phyloP scores from a whole-genome alignment of 331 rosid genomes.

The Acacia concinna region DNA sequence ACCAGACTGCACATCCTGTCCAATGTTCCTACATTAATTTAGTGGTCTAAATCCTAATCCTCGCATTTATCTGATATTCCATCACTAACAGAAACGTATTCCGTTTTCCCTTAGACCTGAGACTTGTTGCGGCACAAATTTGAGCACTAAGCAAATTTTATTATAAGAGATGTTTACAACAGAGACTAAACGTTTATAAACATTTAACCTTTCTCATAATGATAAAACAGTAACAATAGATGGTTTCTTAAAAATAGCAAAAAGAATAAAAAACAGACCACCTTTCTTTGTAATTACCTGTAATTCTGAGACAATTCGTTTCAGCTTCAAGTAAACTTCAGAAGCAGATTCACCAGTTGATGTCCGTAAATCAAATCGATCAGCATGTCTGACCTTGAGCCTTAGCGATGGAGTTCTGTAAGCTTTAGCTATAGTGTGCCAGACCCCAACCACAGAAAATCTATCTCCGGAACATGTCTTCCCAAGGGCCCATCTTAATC shows the following conservation, averaged over 20 bases:
- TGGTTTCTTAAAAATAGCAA: neutral
- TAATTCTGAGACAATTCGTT: conserved; percentile 37
- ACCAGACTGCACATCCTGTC: neutral
- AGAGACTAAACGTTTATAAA: too few species aligned
- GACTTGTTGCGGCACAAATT: neutral
- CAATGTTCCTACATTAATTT: neutral
- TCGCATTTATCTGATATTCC: neutral
- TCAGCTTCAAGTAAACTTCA: conserved; percentile 41
- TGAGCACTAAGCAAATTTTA: neutral
- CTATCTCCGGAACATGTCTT: conserved; percentile 42
- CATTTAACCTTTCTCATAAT: too few species aligned
- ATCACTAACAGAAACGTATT: neutral
- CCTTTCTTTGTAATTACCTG: conserved; percentile 24
- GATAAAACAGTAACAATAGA: neutral
- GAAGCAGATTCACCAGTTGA: conserved; percentile 41
- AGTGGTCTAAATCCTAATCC: neutral
- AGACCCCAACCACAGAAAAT: conserved; percentile 45
- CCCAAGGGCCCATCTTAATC: conserved; percentile 66
- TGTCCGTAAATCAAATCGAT: conserved; percentile 46
- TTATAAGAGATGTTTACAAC: too few species aligned
- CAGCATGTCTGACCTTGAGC: conserved; percentile 47
- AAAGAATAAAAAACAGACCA: neutral
- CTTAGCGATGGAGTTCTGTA: conserved; percentile 39
- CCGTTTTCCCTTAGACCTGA: neutral
- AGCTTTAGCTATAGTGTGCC: conserved; percentile 40